These are phyloP conservation scores for Magnaporthales sp. DNA, from an alignment of 2,329 filamentous ascomycete genomes.

Conservation along the genomic window DNA sequence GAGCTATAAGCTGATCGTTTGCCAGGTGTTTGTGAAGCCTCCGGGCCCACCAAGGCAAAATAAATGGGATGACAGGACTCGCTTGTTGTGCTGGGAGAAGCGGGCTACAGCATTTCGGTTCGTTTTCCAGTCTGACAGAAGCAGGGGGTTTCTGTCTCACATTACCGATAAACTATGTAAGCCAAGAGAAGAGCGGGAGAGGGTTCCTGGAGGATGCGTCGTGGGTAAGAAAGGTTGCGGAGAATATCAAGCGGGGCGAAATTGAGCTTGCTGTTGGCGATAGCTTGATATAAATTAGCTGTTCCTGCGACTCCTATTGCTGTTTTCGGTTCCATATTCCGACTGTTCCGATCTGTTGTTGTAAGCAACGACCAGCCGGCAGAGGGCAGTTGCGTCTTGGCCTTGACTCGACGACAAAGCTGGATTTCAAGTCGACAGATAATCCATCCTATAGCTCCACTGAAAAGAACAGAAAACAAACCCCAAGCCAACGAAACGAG, in stretches of 20 bases:
- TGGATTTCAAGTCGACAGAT: not conserved
- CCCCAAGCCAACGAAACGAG: not conserved
- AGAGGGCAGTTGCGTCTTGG: not conserved
- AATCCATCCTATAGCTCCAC: not conserved
- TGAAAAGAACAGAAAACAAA: not conserved
- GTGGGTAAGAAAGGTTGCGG: not conserved
- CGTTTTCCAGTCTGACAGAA: not conserved
- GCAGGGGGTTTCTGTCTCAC: not conserved
- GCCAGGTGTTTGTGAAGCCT: not conserved
- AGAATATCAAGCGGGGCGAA: not conserved
- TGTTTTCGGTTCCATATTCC: not conserved
- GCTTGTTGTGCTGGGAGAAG: not conserved
- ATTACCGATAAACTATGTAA: not conserved
- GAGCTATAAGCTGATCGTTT: not conserved
- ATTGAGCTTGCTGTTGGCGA: not conserved
- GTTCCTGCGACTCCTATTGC: not conserved
- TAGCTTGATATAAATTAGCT: not conserved
- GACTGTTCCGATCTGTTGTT: not conserved
- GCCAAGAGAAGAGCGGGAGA: not conserved
- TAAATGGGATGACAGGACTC: not conserved
- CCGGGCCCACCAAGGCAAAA: not conserved
- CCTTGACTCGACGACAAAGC: not conserved
- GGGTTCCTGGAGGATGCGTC: not conserved
- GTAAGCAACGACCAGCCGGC: not conserved
- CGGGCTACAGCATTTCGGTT: not conserved